Percentiles rank a stretch among this genome's conserved stretches.
These are phyloP conservation scores for Mrakia blollopis DNA, from an alignment of 768 basidiomycete species.

Conservation along the genomic window DNA sequence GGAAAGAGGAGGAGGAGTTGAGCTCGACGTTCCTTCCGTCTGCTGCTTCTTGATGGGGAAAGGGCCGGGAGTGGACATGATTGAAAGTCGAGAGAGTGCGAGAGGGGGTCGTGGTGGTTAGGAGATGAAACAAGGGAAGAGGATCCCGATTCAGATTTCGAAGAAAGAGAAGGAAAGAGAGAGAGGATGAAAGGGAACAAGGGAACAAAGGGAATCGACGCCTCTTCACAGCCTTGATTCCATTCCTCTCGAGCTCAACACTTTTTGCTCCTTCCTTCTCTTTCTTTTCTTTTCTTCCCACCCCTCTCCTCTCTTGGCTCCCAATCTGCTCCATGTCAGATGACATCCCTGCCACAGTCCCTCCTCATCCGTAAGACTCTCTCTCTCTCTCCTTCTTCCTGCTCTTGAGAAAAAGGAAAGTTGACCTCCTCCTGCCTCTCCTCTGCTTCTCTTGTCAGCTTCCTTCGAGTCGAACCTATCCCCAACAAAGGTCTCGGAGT, in stretches of 20 bases:
- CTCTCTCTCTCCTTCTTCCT: not conserved
- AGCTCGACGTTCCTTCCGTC: not conserved
- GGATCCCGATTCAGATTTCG: not conserved
- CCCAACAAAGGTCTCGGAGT: constrained; percentile 30
- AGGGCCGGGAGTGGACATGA: not conserved
- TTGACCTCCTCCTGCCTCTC: not conserved
- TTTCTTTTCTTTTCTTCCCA: not conserved
- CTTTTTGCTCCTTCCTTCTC: too few species aligned
- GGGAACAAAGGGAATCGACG: not conserved
- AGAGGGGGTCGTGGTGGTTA: not conserved
- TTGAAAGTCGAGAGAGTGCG: not conserved
- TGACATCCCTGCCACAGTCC: not conserved
- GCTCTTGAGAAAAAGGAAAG: not conserved
- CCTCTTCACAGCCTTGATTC: not conserved
- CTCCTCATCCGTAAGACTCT: constrained; percentile 15
- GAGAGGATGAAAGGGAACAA: constrained; percentile 3
- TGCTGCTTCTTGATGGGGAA: not conserved
- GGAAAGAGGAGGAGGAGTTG: not conserved
- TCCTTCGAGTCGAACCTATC: constrained; percentile 23
- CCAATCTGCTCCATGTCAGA: not conserved
- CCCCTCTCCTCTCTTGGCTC: not conserved
- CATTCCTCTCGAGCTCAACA: not conserved
- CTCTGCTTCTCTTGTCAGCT: not conserved
- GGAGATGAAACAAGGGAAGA: too few species aligned
- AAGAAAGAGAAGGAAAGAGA: not conserved